These are phyloP conservation scores for Dryadomyces quercivorus DNA, from an alignment of 2,329 filamentous ascomycete genomes.

Conservation along the genomic window DNA sequence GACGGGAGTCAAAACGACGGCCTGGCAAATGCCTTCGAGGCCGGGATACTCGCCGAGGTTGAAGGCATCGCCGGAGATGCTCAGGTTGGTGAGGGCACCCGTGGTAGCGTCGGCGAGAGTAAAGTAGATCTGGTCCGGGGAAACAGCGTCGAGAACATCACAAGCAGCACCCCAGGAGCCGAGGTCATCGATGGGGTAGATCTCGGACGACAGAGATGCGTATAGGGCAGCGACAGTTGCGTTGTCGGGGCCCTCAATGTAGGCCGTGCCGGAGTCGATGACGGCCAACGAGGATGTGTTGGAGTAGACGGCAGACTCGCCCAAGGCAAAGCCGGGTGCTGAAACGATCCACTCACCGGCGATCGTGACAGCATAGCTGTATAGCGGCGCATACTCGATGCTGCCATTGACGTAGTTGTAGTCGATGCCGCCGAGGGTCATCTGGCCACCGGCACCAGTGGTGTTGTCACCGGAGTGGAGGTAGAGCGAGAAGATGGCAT, in stretches of 20 bases:
- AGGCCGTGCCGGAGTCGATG: constrained; percentile 19
- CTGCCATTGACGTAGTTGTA: constrained; percentile 14
- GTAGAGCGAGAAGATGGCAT: constrained; percentile 17
- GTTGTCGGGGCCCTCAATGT: constrained; percentile 17
- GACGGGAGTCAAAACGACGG: constrained; percentile 14
- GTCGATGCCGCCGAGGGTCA: constrained; percentile 20
- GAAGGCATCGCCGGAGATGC: constrained; percentile 17
- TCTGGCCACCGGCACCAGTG: constrained; percentile 12
- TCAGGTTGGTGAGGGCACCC: constrained; percentile 6
- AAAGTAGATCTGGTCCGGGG: constrained; percentile 16
- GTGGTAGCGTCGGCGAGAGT: constrained; percentile 13
- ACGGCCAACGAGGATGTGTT: constrained; percentile 5
- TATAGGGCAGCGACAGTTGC: constrained; percentile 17
- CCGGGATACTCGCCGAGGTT: constrained; percentile 20
- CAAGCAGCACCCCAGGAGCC: constrained; percentile 21
- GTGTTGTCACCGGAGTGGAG: constrained; percentile 12
- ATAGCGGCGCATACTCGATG: constrained; percentile 14
- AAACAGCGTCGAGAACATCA: constrained; percentile 14
- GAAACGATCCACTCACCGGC: constrained; percentile 14
- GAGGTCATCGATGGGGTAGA: constrained; percentile 17
- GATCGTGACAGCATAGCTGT: constrained; percentile 5
- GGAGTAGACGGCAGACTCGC: constrained; percentile 8
- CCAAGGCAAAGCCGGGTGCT: constrained; percentile 14
- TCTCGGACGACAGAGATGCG: constrained; percentile 16
- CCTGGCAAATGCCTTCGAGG: constrained; percentile 17